Evolutionary conservation across 202 grass and related monocot genomes (phyloP).

Genomic region (Elaeis oleifera): DNA sequence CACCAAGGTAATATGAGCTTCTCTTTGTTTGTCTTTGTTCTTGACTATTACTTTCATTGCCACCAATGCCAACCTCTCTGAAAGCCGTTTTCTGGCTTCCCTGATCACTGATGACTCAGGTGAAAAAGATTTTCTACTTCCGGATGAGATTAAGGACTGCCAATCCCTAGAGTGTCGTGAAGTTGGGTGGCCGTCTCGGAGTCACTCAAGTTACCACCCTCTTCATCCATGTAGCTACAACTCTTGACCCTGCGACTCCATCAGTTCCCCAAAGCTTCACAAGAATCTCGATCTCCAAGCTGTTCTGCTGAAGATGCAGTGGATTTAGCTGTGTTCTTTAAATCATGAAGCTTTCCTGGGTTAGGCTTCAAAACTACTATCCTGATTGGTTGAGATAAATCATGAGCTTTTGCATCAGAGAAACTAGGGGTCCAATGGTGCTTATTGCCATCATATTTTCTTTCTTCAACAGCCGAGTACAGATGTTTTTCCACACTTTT

Average conservation of each 20-base stretch:
- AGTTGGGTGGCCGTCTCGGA: slow-evolving; percentile 62
- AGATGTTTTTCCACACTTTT: slow-evolving; percentile 28
- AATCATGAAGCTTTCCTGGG: slow-evolving; percentile 31
- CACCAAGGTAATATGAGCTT: slow-evolving; percentile 55
- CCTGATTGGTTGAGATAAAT: slow-evolving; percentile 61
- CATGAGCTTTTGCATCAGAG: slow-evolving; percentile 31
- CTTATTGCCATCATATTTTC: slow-evolving; percentile 27
- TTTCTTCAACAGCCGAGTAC: slow-evolving; percentile 36
- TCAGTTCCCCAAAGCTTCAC: slow-evolving; percentile 31
- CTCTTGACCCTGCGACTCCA: slow-evolving; percentile 44
- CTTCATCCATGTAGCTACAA: slow-evolving; percentile 48
- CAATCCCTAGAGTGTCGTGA: slow-evolving; percentile 71
- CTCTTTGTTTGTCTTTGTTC: slow-evolving; percentile 46
- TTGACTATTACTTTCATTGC: slow-evolving; percentile 32
- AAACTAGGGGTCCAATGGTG: slow-evolving; percentile 29
- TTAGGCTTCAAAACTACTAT: slow-evolving; percentile 92
- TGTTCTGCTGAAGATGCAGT: slow-evolving; percentile 24
- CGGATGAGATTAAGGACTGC: slow-evolving; percentile 71
- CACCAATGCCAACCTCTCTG: slow-evolving; percentile 68
- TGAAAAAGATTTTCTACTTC: slow-evolving; percentile 39
- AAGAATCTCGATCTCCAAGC: slow-evolving; percentile 35
- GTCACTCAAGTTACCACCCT: slow-evolving; percentile 45
- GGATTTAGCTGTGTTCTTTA: slow-evolving; percentile 17
- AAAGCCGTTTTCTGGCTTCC: slow-evolving; percentile 75
- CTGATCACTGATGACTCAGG: slow-evolving; percentile 51